phyloP scores from a whole-genome alignment of 805 yeast genomes.

The Lipomyces yamanashiensis region DNA sequence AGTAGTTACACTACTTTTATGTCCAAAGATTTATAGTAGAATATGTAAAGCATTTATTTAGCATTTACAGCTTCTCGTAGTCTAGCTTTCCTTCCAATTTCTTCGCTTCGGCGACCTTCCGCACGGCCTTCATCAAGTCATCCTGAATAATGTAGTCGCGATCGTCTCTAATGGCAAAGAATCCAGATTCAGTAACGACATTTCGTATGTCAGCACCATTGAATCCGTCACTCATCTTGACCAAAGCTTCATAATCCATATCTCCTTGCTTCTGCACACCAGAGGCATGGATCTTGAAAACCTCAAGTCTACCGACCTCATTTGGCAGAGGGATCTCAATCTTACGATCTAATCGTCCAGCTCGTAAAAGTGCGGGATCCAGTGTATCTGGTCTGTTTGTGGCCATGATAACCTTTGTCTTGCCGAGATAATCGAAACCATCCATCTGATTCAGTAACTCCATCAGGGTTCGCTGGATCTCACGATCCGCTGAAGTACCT shows the following conservation, averaged over 20 bases:
- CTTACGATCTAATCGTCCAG: constrained; percentile 96
- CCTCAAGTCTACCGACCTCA: constrained; percentile 92
- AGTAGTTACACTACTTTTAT: background rate
- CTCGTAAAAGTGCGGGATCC: constrained; percentile 95
- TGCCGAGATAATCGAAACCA: constrained; percentile 95
- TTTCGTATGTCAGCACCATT: constrained; percentile 98
- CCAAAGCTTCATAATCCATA: constrained; percentile 87
- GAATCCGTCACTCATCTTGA: constrained; percentile 98
- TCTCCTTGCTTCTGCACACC: constrained; percentile 90
- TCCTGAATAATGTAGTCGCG: constrained; percentile 91
- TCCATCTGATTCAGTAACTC: constrained; percentile 97
- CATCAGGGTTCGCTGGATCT: constrained; percentile 96
- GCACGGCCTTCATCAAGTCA: constrained; percentile 96
- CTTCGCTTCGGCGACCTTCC: constrained; percentile 96
- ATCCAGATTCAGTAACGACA: constrained; percentile 98
- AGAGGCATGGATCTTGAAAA: constrained; percentile 89
- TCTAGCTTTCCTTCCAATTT: constrained; percentile 84
- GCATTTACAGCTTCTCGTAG: constrained; percentile 78
- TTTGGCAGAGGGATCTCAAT: constrained; percentile 95
- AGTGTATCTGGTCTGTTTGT: constrained; percentile 98
- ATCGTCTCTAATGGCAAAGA: constrained; percentile 96
- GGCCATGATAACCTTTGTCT: constrained; percentile 97
- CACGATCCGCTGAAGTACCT: constrained; percentile 98
- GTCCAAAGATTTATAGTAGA: background rate
- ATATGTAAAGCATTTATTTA: background rate